These are phyloP conservation scores for Morella rubra DNA, from an alignment of 306 rosid genomes.

Conservation along the genomic window DNA sequence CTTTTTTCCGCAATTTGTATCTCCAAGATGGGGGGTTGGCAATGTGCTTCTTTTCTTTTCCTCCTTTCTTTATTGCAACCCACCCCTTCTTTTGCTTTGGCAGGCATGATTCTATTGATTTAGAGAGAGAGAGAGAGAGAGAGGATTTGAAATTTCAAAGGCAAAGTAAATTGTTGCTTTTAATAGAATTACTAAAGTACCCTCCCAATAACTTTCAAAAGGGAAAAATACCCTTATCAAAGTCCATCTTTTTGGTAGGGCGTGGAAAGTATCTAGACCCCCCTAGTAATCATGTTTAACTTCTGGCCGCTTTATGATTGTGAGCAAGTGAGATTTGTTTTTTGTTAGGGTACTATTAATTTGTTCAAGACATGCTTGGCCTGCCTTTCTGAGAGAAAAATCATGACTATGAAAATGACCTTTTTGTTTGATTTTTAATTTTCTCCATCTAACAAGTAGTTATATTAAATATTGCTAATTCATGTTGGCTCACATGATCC, in stretches of 20 bases:
- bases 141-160: conserved; percentile 47
- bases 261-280: conserved; percentile 23
- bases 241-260: conserved; percentile 35
- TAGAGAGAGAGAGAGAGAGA: conserved; percentile 31
- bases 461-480: background rate
- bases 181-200: conserved; percentile 39
- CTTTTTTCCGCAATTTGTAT: conserved; percentile 28
- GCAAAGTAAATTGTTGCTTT: conserved; percentile 59
- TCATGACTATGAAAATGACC: conserved; percentile 30
- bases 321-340: conserved; percentile 37
- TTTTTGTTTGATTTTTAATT: background rate
- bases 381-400: conserved; percentile 49
- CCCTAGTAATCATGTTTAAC: conserved; percentile 44
- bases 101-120: conserved; percentile 50
- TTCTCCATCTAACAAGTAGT: background rate
- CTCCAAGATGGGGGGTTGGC: conserved; percentile 43
- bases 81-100: conserved; percentile 66
- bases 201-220: conserved; percentile 35
- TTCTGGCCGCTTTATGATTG: conserved; percentile 43
- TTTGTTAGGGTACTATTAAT: conserved; percentile 38
- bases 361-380: conserved; percentile 56
- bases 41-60: conserved; percentile 54
- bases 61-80: conserved; percentile 54
- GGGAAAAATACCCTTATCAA: conserved; percentile 24
- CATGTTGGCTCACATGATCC: background rate